phyloP scores from a whole-genome alignment of 805 yeast genomes.

The Suhomyces vadensis region DNA sequence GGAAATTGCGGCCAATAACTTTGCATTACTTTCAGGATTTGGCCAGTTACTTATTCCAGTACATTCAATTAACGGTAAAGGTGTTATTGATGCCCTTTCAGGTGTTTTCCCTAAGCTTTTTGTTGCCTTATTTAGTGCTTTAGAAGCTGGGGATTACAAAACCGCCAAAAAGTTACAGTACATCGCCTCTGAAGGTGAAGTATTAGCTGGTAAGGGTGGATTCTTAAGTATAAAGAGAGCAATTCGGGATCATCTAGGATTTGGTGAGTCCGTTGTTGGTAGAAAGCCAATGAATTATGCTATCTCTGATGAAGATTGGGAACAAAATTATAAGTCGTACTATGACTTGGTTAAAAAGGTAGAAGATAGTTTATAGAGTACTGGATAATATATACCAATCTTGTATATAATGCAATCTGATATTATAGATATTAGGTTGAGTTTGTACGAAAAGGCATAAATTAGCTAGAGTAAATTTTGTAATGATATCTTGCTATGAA shows the following conservation, averaged over 20 bases:
- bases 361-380: conserved; percentile 7
- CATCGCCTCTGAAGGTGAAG: conserved; percentile 47
- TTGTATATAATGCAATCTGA: no score
- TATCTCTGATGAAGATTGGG: conserved; percentile 8
- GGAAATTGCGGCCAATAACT: conserved; percentile 36
- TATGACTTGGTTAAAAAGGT: conserved; percentile 10
- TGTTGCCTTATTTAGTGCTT: conserved; percentile 41
- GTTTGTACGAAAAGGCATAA: no score
- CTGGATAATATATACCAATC: not conserved
- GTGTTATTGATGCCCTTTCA: conserved; percentile 54
- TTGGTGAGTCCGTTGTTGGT: conserved; percentile 47
- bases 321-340: conserved; percentile 5
- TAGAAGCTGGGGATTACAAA: conserved; percentile 38
- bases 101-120: conserved; percentile 55
- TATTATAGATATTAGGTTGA: no score
- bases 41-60: conserved; percentile 54
- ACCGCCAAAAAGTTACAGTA: conserved; percentile 47
- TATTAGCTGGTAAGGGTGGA: conserved; percentile 42
- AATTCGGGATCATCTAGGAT: conserved; percentile 35
- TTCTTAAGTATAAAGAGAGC: conserved; percentile 51
- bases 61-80: conserved; percentile 47
- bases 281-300: conserved; percentile 50
- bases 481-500: no score
- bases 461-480: no score
- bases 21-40: conserved; percentile 49